Base-by-base conservation (phyloP, 768 basidiomycete species). In the Daedaleopsis nitida region DNA sequence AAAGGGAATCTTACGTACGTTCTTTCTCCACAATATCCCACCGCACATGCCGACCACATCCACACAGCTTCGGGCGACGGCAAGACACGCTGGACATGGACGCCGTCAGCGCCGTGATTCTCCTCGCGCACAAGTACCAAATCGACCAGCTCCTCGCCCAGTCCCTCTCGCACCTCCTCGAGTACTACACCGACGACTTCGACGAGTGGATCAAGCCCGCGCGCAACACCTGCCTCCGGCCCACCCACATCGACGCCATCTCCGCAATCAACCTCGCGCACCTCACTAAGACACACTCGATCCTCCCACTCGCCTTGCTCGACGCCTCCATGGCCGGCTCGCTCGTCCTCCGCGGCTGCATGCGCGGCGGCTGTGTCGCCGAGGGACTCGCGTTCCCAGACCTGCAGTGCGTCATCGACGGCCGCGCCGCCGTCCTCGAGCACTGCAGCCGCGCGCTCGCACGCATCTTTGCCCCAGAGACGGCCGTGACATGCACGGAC, bases 71-170 rank as follows among this genome's bases (percentile, higher is more conserved):
- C 12, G 42, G 42, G 5, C 13, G n/a, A 43, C 42, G 14, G 13
- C 42, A 14, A 14, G 42, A 43, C 42, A n/a, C 14, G 14, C 42
- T 43, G 4, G 13, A 14, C 14, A 43, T 43, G 42, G 42, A 43
- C 42, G 42, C 42, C 42, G 42, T 43, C 48, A 43, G 37, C 49
- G 49, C 55, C 6, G n/a, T 48, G 14, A 58, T 62, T 19, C 55
- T 50, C 21, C 57, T 62, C 13, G 57, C 56, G 14, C 59, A 63
- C 62, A 66, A 63, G 45, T 66, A 66, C 39, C 48, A 60, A 16
- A 55, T 66, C 34, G 21, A 37, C 7, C 37, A 49, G 5, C 42
- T 66, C 23, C 19, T 42, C 19, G 39, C 60, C 1, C 53, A 44
- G 17, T 56, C 62, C 14, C 12, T 62, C 7, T 12, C 19, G 10